Evolutionary conservation across 331 rosid genomes (phyloP).

Genomic region (Cydonia oblonga): DNA sequence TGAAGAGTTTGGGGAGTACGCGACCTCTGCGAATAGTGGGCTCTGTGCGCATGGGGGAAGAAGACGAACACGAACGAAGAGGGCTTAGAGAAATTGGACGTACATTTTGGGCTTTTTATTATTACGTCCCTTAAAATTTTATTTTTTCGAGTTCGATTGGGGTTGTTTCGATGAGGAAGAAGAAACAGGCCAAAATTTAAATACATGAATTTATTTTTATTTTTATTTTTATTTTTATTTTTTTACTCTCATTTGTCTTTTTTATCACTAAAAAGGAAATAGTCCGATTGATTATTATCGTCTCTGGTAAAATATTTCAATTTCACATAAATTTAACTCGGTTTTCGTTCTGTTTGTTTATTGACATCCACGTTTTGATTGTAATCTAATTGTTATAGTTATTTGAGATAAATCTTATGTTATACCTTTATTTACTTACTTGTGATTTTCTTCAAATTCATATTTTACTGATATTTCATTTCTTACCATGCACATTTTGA

Average conservation of each 20-base stretch:
- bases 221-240: not conserved
- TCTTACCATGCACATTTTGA: no score
- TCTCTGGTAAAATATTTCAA: no score
- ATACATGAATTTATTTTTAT: not conserved
- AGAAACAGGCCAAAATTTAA: not conserved
- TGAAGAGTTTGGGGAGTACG: constrained; percentile 36
- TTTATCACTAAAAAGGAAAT: not conserved
- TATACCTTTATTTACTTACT: no score
- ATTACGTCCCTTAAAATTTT: not conserved
- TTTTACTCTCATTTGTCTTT: not conserved
- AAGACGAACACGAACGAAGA: constrained; percentile 37
- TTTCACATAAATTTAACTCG: no score
- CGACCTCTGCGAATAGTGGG: constrained; percentile 93
- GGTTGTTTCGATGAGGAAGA: constrained; percentile 13
- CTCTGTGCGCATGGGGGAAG: constrained; percentile 56
- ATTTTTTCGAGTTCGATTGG: not conserved
- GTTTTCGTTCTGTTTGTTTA: no score
- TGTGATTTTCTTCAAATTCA: no score
- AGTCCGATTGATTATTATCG: not conserved
- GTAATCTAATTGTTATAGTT: accelerated
- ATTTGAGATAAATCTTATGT: accelerated
- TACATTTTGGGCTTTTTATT: constrained; percentile 66
- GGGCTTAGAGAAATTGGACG: constrained; percentile 57
- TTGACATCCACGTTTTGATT: no score
- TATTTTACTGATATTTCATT: no score